phyloP scores from a whole-genome alignment of 163 green algal species.

The Scenedesmus sp. region DNA sequence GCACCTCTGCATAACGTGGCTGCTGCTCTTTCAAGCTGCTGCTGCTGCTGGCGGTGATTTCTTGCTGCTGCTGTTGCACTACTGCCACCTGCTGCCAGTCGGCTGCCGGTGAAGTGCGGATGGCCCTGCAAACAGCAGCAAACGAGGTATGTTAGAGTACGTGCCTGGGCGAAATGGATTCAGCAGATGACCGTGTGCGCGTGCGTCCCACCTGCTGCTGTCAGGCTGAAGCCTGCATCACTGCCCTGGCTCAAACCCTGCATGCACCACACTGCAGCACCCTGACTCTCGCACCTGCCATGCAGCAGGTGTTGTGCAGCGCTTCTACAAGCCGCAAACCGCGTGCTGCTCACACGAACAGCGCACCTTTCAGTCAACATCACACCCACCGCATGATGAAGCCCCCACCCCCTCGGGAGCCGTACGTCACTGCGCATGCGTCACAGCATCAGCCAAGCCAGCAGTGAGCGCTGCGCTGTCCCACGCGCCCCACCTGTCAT shows the following conservation, averaged over 20 bases:
- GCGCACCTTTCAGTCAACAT: too few species aligned
- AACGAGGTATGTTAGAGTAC: neutral
- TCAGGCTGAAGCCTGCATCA: neutral
- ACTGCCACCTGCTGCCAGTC: constrained; percentile 80
- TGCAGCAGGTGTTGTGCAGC: neutral
- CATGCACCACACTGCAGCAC: neutral
- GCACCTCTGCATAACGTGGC: constrained; percentile 53
- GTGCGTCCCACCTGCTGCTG: neutral
- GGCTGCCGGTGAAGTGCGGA: constrained; percentile 21
- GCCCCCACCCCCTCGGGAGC: too few species aligned
- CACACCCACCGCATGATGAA: too few species aligned
- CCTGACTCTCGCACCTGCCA: neutral
- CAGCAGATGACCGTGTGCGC: neutral
- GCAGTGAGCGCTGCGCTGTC: too few species aligned
- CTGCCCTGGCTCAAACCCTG: neutral
- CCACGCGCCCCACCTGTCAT: constrained; percentile 79
- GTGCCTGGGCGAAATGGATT: neutral
- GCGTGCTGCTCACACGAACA: too few species aligned
- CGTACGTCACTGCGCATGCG: too few species aligned
- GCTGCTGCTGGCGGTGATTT: neutral
- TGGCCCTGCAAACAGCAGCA: constrained; percentile 57
- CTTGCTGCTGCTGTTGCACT: constrained; percentile 36
- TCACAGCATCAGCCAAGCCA: too few species aligned
- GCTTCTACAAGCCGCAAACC: too few species aligned
- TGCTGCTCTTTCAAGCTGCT: constrained; percentile 6